A percentile compares a stretch with the other conserved stretches of the same genome.
These are phyloP conservation scores for Venturiaceae sp. DNA, from an alignment of 2,329 filamentous ascomycete genomes.

Conservation along the genomic window DNA sequence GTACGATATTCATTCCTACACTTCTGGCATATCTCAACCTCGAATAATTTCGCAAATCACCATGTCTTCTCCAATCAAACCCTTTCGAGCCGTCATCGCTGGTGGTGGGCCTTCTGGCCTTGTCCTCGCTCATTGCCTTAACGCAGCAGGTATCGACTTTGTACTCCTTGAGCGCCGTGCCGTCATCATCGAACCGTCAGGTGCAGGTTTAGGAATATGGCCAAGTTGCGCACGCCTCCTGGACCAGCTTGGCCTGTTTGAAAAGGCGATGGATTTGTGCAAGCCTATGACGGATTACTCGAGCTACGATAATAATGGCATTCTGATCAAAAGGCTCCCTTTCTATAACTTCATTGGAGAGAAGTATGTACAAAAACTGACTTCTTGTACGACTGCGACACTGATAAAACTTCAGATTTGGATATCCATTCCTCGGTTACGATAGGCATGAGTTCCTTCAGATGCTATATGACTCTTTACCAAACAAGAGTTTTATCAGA, in stretches of 20 bases:
- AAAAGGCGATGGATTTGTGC: neutral
- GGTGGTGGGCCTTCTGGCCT: neutral
- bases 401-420: neutral
- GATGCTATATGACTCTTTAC: neutral
- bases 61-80: no score
- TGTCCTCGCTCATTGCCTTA: neutral
- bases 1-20: no score
- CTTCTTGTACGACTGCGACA: neutral
- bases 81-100: neutral
- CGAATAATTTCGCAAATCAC: no score
- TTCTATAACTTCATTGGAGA: neutral
- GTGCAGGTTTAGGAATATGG: neutral
- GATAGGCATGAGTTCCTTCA: neutral
- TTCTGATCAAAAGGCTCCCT: neutral
- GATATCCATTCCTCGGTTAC: neutral
- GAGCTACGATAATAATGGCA: neutral
- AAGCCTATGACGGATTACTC: neutral
- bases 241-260: neutral
- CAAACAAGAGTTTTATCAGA: neutral
- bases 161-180: neutral
- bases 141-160: neutral
- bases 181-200: neutral
- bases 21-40: no score
- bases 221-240: neutral
- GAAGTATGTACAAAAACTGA: neutral